phyloP scores from a whole-genome alignment of 192 early-diverging fungal genomes.

The Coemansia asiatica region DNA sequence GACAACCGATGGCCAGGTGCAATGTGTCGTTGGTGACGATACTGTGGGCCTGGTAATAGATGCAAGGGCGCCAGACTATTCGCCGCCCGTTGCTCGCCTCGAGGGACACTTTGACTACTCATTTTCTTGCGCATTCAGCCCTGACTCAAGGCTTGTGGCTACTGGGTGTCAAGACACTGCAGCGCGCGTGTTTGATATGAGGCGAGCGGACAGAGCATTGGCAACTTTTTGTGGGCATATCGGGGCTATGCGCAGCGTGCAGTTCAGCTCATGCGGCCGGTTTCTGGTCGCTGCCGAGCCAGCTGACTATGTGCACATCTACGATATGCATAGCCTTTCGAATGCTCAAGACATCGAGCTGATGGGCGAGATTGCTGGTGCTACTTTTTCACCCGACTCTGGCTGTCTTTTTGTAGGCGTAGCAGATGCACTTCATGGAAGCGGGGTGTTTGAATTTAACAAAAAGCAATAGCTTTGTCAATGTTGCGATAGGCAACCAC shows the following conservation, averaged over 20 bases:
- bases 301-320: slow-evolving; percentile 53
- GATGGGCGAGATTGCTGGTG: slow-evolving; percentile 53
- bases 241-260: slow-evolving; percentile 45
- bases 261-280: slow-evolving; percentile 41
- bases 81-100: slow-evolving; percentile 14
- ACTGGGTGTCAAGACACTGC: slow-evolving; percentile 55
- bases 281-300: slow-evolving; percentile 50
- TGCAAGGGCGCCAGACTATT: slow-evolving; percentile 11
- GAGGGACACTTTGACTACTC: slow-evolving; percentile 47
- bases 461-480: not conserved
- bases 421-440: slow-evolving; percentile 39
- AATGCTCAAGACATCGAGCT: slow-evolving; percentile 43
- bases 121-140: slow-evolving; percentile 49
- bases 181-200: slow-evolving; percentile 49
- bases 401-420: slow-evolving; percentile 45
- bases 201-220: slow-evolving; percentile 28
- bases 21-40: slow-evolving; percentile 52
- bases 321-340: slow-evolving; percentile 22
- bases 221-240: slow-evolving; percentile 37
- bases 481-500: too few relatives aligned
- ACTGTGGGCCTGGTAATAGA: slow-evolving; percentile 32
- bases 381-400: slow-evolving; percentile 48
- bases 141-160: slow-evolving; percentile 44
- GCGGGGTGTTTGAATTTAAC: slow-evolving; percentile 32
- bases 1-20: slow-evolving; percentile 21